Evolutionary conservation across 106 monocot species (phyloP).

Genomic region (Platanthera guangdongensis): DNA sequence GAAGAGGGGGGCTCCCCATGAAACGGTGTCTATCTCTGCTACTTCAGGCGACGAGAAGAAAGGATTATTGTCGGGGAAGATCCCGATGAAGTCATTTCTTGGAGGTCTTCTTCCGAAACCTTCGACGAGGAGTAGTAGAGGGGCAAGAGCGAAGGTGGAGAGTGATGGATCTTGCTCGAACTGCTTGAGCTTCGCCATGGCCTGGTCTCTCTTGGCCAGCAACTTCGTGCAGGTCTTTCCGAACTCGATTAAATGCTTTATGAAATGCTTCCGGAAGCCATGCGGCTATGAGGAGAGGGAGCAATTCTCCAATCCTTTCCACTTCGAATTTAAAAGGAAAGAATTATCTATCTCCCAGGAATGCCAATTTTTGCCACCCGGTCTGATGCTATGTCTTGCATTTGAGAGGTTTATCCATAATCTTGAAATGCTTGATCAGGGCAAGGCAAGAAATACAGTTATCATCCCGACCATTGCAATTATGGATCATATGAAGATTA

Average conservation of each 20-base stretch:
- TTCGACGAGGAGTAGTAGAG: slow-evolving; percentile 18
- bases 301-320: slow-evolving; percentile 1
- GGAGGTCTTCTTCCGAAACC: slow-evolving; percentile 19
- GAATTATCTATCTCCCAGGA: background rate
- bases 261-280: slow-evolving; percentile 34
- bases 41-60: slow-evolving; percentile 9
- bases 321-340: background rate
- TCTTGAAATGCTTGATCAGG: slow-evolving; percentile 21
- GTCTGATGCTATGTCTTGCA: slow-evolving; percentile 28
- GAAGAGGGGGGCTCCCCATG: background rate
- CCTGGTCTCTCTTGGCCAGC: slow-evolving; percentile 36
- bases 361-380: slow-evolving; percentile 17
- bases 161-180: slow-evolving; percentile 32
- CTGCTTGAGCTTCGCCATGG: slow-evolving; percentile 26
- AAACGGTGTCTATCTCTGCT: background rate
- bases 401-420: slow-evolving; percentile 31
- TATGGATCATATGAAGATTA: slow-evolving; percentile 24
- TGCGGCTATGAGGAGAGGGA: slow-evolving; percentile 7
- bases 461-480: slow-evolving; percentile 7
- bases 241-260: slow-evolving; percentile 41
- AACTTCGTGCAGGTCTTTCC: slow-evolving; percentile 36
- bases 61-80: slow-evolving; percentile 2
- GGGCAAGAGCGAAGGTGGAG: background rate
- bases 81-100: slow-evolving; percentile 13
- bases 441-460: background rate